Evolutionary conservation across 225 moss, liverwort and hornwort genomes (phyloP).

Genomic region (Sphagnum contortum): DNA sequence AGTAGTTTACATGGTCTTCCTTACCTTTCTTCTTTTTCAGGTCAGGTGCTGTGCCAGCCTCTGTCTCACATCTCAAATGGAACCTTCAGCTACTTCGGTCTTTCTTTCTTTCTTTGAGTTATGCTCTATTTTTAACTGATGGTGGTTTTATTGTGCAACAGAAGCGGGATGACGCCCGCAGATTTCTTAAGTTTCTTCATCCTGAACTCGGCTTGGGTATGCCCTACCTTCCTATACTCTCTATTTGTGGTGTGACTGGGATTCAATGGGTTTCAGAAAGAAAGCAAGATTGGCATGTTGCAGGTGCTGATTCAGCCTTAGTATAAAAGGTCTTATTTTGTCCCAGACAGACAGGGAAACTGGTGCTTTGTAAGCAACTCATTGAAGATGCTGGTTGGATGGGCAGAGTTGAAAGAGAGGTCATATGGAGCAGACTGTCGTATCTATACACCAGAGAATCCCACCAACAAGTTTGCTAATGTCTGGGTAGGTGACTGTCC

Average conservation of each 20-base stretch:
- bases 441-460: constrained; percentile 81
- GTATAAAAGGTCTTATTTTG: no score
- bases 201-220: constrained; percentile 87
- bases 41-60: constrained; percentile 12
- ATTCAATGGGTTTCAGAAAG: no score
- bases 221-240: not conserved
- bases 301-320: no score
- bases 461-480: constrained; percentile 65
- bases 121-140: not conserved
- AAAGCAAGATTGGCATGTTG: no score
- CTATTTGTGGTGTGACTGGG: no score
- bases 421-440: constrained; percentile 88
- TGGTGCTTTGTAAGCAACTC: no score
- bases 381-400: constrained; percentile 2
- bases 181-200: constrained; percentile 74
- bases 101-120: not conserved
- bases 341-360: no score
- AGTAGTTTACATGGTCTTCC: constrained; percentile 79
- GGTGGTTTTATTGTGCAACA: constrained; percentile 10
- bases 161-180: constrained; percentile 84
- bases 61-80: no score
- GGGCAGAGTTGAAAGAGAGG: constrained; percentile 71
- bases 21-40: constrained; percentile 91
- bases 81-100: no score
- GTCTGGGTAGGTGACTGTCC: constrained; percentile 36